These are phyloP conservation scores for Thalassiosira gravida DNA, from an alignment of 352 stramenopile species.

Conservation along the genomic window DNA sequence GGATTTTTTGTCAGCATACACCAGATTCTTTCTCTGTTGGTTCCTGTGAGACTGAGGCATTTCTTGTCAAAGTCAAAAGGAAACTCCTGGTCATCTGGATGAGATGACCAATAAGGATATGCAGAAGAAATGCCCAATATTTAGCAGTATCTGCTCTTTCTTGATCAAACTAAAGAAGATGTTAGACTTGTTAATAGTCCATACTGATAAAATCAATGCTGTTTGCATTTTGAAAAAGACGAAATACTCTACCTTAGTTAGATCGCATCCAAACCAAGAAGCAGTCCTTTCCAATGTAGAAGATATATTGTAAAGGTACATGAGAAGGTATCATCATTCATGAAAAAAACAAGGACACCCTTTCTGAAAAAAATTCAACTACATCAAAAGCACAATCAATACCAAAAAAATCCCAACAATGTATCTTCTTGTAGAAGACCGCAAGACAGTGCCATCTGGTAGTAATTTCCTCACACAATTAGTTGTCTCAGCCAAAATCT, in stretches of 20 bases:
- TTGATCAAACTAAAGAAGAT: neutral
- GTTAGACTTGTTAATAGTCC: neutral
- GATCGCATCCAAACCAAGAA: neutral
- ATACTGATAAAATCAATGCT: neutral
- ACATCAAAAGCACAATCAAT: conserved; percentile 22
- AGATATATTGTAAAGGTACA: neutral
- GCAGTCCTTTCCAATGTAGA: neutral
- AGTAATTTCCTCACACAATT: conserved; percentile 7
- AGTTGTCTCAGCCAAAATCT: conserved; percentile 18
- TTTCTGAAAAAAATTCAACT: conserved; percentile 20
- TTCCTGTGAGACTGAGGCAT: too few relatives aligned
- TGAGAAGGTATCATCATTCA: neutral
- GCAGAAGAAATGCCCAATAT: neutral
- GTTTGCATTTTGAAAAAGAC: neutral
- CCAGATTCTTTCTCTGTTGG: too few relatives aligned
- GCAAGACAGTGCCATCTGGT: conserved; percentile 16
- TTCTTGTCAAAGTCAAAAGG: too few relatives aligned
- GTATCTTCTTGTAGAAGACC: conserved; percentile 16
- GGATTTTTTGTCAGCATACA: too few relatives aligned
- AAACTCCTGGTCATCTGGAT: too few relatives aligned
- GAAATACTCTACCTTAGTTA: neutral
- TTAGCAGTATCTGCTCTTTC: neutral
- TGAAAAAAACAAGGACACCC: neutral
- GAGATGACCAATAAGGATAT: neutral
- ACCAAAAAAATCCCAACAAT: conserved; percentile 18